phyloP scores from a whole-genome alignment of 2,329 filamentous ascomycete species.

The Talaromyces sp. region DNA sequence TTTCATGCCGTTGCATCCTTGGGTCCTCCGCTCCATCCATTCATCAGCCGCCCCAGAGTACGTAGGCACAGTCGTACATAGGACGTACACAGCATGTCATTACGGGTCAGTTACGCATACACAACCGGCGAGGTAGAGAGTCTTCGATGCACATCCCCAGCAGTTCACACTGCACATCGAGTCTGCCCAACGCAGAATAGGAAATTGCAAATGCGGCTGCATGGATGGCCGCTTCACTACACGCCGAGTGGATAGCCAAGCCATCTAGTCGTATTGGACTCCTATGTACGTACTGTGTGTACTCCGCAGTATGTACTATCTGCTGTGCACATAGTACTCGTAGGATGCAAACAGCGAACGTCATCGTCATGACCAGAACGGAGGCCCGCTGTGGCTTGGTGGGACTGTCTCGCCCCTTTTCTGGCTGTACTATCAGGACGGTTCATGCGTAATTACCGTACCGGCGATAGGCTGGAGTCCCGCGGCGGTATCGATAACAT shows the following conservation, averaged over 20 bases:
- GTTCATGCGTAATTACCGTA: slow-evolving; percentile 2
- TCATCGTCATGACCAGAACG: not conserved
- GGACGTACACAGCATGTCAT: not conserved
- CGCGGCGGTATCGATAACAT: not conserved
- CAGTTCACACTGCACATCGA: not conserved
- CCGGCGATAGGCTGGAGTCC: not conserved
- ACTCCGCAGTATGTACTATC: too few species aligned
- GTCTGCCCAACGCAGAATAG: not conserved
- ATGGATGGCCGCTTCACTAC: not conserved
- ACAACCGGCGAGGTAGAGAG: too few species aligned
- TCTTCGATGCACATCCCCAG: not conserved
- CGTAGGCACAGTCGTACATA: not conserved
- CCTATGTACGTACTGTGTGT: too few species aligned
- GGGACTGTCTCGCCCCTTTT: slow-evolving; percentile 5
- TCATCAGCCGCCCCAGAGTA: not conserved
- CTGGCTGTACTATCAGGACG: not conserved
- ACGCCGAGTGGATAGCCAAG: not conserved
- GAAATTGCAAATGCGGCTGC: slow-evolving; percentile 1
- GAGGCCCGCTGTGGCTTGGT: slow-evolving; percentile 3
- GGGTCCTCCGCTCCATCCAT: not conserved
- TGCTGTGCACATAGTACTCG: too few species aligned
- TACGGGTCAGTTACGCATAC: not conserved
- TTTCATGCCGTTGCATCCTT: not conserved
- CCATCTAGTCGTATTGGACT: not conserved
- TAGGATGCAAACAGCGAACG: not conserved